Evolutionary conservation across 2,329 filamentous ascomycete genomes (phyloP).

Genomic region (Pseudocercospora pini-densiflorae): DNA sequence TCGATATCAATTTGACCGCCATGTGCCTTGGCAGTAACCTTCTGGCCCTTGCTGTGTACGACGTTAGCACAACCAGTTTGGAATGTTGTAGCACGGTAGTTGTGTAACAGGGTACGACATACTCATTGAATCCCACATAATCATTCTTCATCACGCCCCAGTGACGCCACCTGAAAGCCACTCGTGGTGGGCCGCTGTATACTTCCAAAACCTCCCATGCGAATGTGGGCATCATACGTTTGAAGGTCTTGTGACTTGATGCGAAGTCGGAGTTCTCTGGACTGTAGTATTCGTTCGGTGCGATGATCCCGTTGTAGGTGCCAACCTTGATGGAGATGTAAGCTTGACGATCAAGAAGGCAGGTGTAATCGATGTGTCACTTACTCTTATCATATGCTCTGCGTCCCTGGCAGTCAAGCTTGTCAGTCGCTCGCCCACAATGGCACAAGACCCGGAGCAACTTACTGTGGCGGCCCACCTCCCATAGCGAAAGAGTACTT

Average conservation of each 20-base stretch:
- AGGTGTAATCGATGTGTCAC: background rate
- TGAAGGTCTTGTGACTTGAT: slow-evolving; percentile 71
- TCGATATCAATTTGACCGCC: slow-evolving; percentile 66
- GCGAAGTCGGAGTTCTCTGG: slow-evolving; percentile 65
- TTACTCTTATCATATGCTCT: slow-evolving; percentile 64
- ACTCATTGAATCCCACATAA: slow-evolving; percentile 68
- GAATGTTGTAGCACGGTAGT: slow-evolving; percentile 7
- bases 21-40: slow-evolving; percentile 65
- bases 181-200: slow-evolving; percentile 66
- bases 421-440: background rate
- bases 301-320: slow-evolving; percentile 71
- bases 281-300: slow-evolving; percentile 67
- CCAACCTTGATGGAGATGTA: slow-evolving; percentile 49
- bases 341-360: background rate
- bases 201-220: slow-evolving; percentile 74
- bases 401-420: slow-evolving; percentile 43
- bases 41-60: slow-evolving; percentile 61
- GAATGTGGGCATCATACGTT: slow-evolving; percentile 74
- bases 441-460: background rate
- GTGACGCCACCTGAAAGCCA: slow-evolving; percentile 69
- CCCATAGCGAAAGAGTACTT: slow-evolving; percentile 69
- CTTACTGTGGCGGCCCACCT: slow-evolving; percentile 57
- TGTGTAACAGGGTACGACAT: slow-evolving; percentile 36
- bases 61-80: slow-evolving; percentile 28
- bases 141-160: slow-evolving; percentile 71